phyloP scores from a whole-genome alignment of 768 basidiomycete genomes.

The Pholiota microspora region DNA sequence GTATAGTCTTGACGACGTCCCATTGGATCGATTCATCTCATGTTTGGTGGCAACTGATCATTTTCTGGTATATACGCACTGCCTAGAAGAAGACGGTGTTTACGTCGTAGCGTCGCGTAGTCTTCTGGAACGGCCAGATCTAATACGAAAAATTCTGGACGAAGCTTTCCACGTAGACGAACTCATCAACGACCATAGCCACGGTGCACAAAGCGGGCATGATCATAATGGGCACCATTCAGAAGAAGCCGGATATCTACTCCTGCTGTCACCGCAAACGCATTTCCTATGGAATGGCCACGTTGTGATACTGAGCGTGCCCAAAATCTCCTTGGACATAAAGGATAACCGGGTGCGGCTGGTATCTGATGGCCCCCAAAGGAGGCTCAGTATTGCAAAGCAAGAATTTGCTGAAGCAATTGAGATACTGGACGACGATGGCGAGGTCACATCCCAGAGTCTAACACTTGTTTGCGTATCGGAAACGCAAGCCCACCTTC shows the following conservation, averaged over 20 bases:
- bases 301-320: constrained; percentile 74
- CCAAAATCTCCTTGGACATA: constrained; percentile 76
- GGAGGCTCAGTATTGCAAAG: constrained; percentile 73
- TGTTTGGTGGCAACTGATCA: constrained; percentile 83
- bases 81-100: constrained; percentile 84
- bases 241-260: constrained; percentile 71
- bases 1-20: constrained; percentile 73
- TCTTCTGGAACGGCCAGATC: constrained; percentile 72
- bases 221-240: constrained; percentile 50
- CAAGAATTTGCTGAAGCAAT: constrained; percentile 71
- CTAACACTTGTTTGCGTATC: constrained; percentile 51
- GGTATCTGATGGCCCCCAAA: constrained; percentile 85
- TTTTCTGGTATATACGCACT: constrained; percentile 89
- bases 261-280: constrained; percentile 81
- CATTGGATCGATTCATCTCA: constrained; percentile 78
- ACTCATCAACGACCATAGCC: constrained; percentile 51
- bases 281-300: constrained; percentile 92
- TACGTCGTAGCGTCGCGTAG: constrained; percentile 85
- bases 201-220: constrained; percentile 38
- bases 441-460: constrained; percentile 42
- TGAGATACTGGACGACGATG: constrained; percentile 60
- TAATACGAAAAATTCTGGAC: constrained; percentile 75
- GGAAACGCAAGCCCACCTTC: constrained; percentile 89
- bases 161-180: constrained; percentile 84
- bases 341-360: constrained; percentile 90